Evolutionary conservation across 164 flowering plant genomes (phyloP).

Genomic region (Magnolia changhungtana): DNA sequence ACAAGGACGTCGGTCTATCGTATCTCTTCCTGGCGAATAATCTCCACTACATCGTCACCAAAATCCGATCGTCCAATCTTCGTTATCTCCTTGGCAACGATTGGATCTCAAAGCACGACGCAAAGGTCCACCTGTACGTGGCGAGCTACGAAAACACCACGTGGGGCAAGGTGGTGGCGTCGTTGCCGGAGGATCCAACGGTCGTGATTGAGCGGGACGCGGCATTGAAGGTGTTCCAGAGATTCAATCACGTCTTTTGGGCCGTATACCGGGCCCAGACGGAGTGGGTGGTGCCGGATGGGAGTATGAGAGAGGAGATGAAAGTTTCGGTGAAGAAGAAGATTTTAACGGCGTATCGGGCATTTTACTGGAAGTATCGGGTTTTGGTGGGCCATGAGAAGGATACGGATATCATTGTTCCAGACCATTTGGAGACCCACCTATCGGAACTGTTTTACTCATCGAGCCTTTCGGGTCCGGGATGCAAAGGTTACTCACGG

Average conservation of each 20-base stretch:
- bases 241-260: slow-evolving; percentile 48
- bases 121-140: slow-evolving; percentile 40
- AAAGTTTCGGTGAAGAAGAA: slow-evolving; percentile 38
- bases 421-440: slow-evolving; percentile 69
- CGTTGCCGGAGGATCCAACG: slow-evolving; percentile 36
- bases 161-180: slow-evolving; percentile 45
- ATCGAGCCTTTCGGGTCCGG: neutral
- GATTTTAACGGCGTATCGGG: slow-evolving; percentile 39
- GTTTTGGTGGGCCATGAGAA: slow-evolving; percentile 9
- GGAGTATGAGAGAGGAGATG: slow-evolving; percentile 49
- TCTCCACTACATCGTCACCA: slow-evolving; percentile 45
- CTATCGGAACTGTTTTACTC: slow-evolving; percentile 64
- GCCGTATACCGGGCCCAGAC: slow-evolving; percentile 40
- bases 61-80: slow-evolving; percentile 44
- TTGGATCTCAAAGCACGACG: slow-evolving; percentile 48
- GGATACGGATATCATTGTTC: slow-evolving; percentile 33
- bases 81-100: slow-evolving; percentile 48
- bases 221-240: slow-evolving; percentile 31
- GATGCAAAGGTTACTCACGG: too few relatives aligned
- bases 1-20: slow-evolving; percentile 48
- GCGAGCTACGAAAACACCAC: slow-evolving; percentile 45
- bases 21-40: slow-evolving; percentile 71
- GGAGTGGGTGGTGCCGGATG: slow-evolving; percentile 38
- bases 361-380: slow-evolving; percentile 36
- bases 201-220: slow-evolving; percentile 23